These are phyloP conservation scores for Sonneratia caseolaris DNA, from an alignment of 345 rosid genomes.

Conservation along the genomic window DNA sequence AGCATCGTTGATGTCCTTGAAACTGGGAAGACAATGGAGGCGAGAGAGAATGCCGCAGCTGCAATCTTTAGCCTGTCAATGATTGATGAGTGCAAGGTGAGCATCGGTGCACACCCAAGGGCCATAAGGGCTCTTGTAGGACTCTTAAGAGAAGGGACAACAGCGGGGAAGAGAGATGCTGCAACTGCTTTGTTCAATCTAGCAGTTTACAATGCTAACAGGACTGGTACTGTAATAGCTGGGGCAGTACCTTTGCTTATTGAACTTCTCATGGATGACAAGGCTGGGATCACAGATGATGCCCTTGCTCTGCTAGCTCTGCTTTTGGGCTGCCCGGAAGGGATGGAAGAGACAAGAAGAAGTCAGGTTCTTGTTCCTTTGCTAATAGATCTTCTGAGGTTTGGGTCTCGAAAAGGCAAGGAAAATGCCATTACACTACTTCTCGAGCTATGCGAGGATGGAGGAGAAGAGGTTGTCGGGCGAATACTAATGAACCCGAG, in stretches of 20 bases:
- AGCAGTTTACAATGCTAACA: conserved; percentile 41
- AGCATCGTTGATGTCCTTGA: conserved; percentile 41
- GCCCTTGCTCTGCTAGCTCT: conserved; percentile 38
- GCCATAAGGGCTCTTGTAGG: conserved; percentile 42
- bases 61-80: conserved; percentile 57
- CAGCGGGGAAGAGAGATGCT: conserved; percentile 48
- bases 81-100: conserved; percentile 39
- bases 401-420: conserved; percentile 58
- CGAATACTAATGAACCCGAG: conserved; percentile 44
- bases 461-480: conserved; percentile 47
- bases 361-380: conserved; percentile 44
- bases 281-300: conserved; percentile 63
- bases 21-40: conserved; percentile 53
- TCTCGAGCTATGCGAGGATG: conserved; percentile 52
- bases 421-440: conserved; percentile 50
- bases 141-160: conserved; percentile 48
- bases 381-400: conserved; percentile 50
- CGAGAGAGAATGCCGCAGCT: conserved; percentile 66
- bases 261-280: conserved; percentile 48
- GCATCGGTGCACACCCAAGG: conserved; percentile 35
- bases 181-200: conserved; percentile 50
- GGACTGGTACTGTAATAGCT: conserved; percentile 25
- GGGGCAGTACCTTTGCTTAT: conserved; percentile 50
- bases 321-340: conserved; percentile 37
- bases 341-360: conserved; percentile 39